Evolutionary conservation across 768 basidiomycete genomes (phyloP).

Genomic region (Tricholoma sp.): DNA sequence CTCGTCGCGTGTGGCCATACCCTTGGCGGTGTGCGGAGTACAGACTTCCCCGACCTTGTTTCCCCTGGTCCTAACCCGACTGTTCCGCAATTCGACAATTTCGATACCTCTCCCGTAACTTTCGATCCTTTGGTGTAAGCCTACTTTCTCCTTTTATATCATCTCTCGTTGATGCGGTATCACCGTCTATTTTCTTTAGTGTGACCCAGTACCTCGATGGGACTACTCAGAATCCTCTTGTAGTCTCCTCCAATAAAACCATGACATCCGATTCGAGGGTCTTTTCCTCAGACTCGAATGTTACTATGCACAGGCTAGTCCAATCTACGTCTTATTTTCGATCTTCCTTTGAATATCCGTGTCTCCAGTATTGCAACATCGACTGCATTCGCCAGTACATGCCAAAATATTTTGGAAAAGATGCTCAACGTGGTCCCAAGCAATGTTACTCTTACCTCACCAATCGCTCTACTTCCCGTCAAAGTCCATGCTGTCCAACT

Average conservation of each 20-base stretch:
- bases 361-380: conserved; percentile 24
- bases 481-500: conserved; percentile 36
- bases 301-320: conserved; percentile 32
- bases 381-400: conserved; percentile 31
- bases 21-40: conserved; percentile 42
- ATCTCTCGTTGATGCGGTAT: background rate
- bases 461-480: conserved; percentile 36
- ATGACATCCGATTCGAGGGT: conserved; percentile 35
- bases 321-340: background rate
- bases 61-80: conserved; percentile 24
- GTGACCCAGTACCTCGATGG: conserved; percentile 35
- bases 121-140: conserved; percentile 41
- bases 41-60: conserved; percentile 41
- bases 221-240: conserved; percentile 34
- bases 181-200: conserved; percentile 14
- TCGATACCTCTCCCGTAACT: conserved; percentile 33
- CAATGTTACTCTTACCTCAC: conserved; percentile 38
- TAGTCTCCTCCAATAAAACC: conserved; percentile 27
- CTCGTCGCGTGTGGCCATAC: conserved; percentile 49
- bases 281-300: conserved; percentile 34
- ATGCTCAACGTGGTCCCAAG: conserved; percentile 48
- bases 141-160: background rate
- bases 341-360: background rate
- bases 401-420: conserved; percentile 33
- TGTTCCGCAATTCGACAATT: conserved; percentile 27